Evolutionary conservation across 768 basidiomycete genomes (phyloP).

Genomic region (Mycena olivaceomarginata): DNA sequence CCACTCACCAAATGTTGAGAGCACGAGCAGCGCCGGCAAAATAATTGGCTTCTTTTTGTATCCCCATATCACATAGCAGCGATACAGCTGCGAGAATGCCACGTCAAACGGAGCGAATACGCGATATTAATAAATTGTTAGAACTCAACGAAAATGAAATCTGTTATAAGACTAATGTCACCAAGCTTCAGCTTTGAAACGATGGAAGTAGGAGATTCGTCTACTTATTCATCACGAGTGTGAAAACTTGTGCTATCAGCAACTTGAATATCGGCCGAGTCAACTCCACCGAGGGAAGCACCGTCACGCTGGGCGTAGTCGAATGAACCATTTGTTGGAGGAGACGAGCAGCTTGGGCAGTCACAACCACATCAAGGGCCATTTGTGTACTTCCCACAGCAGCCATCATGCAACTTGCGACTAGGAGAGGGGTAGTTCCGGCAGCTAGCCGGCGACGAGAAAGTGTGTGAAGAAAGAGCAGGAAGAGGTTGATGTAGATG

Average conservation of each 20-base stretch:
- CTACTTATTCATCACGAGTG: not conserved
- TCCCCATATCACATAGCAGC: constrained; percentile 17
- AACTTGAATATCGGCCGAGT: not conserved
- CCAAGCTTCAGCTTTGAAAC: not conserved
- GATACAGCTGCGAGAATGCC: not conserved
- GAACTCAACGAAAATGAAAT: not conserved
- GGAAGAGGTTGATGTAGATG: not conserved
- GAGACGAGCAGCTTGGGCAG: not conserved
- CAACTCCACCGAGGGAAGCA: too few relatives aligned
- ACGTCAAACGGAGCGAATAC: not conserved
- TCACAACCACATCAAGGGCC: not conserved
- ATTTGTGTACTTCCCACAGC: not conserved
- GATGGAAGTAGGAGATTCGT: not conserved
- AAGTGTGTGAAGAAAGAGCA: not conserved
- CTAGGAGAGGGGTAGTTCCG: not conserved
- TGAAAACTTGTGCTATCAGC: not conserved
- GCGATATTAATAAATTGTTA: not conserved
- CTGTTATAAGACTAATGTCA: not conserved
- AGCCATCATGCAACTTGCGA: not conserved
- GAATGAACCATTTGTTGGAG: not conserved
- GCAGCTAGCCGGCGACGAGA: not conserved
- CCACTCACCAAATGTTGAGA: not conserved
- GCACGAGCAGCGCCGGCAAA: not conserved
- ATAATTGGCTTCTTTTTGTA: not conserved
- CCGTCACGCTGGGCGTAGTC: not conserved